Evolutionary conservation across 1,284 basidiomycete species (phyloP), one percentile per base, ranked within the genome.

Genomic region (Paramarasmius palmivorus): DNA sequence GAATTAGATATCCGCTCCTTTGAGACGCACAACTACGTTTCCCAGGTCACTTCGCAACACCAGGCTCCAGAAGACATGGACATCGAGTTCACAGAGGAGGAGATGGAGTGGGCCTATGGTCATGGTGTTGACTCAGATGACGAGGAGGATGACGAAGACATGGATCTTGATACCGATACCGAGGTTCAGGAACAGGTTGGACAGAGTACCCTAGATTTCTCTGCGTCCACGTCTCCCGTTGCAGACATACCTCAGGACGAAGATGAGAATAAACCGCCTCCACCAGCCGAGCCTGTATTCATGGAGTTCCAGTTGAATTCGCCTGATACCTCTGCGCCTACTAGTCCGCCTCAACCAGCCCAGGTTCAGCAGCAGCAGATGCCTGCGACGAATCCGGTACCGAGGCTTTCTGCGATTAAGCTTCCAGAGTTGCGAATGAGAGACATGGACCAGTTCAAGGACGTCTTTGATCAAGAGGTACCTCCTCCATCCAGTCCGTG

Each of bases 361-460:
- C 7, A 23, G 22, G 17, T n/a, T 29, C 41, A 26, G 15, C 41
- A 44, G 20, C 44, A 15, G 15, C 44, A 32, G 44, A n/a, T 32
- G 44, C 29, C 29, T 6, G 29, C 29, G 6, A 12, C 29, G 29
- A 32, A 32, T 12, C 29, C 6, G 29, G 15, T 32, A n/a, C 44
- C 44, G 22, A 46, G 19, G 25, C 19, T 46, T 4, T 12, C 8
- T 5, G 14, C 14, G 6, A 32, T 46, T 2, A 26, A 29, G 23
- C 19, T 46, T 14, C 44, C 44, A 19, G 44, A 46, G 19, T 26
- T 46, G n/a, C 10, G 44, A 26, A 29, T 46, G 44, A 46, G 44
- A 26, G 44, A 46, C 32, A 46, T 46, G 44, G 44, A 46, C 19
- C 44, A 46, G 25, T 46, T 46, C 25, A 46, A 46, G 44, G 44